Conservation (phyloP, 208 protist species). For the Acanthamoeba healyi region DNA sequence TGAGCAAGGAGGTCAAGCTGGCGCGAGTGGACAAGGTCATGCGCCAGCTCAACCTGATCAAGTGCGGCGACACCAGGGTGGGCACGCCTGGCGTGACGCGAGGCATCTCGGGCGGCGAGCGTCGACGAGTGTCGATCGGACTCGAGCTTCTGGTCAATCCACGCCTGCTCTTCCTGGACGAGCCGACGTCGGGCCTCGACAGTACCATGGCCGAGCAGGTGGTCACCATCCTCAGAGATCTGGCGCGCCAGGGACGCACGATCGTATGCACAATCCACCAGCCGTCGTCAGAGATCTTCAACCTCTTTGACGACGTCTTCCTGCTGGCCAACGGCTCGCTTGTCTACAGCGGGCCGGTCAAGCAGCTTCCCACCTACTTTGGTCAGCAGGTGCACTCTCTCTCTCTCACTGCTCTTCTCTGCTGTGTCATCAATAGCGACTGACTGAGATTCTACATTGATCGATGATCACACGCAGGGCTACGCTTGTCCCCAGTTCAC, state of each 20-base stretch:
- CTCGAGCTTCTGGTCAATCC: conserved; percentile 83
- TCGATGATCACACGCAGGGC: neutral
- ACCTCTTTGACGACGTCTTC: conserved; percentile 94
- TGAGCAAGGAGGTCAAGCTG: conserved; percentile 15
- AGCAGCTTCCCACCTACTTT: conserved; percentile 22
- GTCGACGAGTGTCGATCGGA: conserved; percentile 83
- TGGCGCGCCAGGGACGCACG: conserved; percentile 91
- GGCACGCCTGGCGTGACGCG: neutral
- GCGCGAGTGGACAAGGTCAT: conserved; percentile 40
- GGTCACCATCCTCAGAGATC: conserved; percentile 90
- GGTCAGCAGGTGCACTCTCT: neutral
- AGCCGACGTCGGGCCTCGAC: conserved; percentile 90
- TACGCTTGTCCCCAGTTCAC: conserved; percentile 66
- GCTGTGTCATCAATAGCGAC: neutral
- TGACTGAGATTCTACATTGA: no score
- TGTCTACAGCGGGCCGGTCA: conserved; percentile 91
- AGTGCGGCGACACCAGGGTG: conserved; percentile 3
- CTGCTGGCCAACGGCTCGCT: conserved; percentile 91
- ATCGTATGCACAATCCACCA: conserved; percentile 96
- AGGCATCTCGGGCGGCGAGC: conserved; percentile 76
- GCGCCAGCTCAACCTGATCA: neutral
- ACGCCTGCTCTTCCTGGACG: conserved; percentile 81
- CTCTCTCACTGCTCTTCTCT: neutral
- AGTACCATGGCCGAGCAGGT: conserved; percentile 92
- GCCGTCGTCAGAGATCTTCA: conserved; percentile 93